Conservation (phyloP, 495 filamentous ascomycete species). For the Aspergillus olivimuriae region DNA sequence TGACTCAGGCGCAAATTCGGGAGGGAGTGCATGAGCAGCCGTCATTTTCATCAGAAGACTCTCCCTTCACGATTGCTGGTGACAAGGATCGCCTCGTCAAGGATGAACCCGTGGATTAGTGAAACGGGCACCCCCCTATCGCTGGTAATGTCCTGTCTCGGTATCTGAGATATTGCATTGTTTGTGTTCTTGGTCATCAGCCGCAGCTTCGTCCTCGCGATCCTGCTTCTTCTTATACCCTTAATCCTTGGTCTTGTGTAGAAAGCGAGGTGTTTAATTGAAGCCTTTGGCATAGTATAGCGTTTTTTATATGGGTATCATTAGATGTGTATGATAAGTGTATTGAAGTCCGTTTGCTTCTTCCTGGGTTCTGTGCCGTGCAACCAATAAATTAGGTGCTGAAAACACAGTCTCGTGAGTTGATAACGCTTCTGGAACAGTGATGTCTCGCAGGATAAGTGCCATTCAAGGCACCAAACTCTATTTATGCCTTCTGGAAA, state of each 20-base stretch:
- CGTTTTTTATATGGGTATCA: no score
- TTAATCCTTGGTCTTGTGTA: neutral
- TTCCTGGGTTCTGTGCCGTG: no score
- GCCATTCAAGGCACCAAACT: no score
- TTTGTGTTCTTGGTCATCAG: neutral
- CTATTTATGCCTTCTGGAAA: no score
- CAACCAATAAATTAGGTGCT: no score
- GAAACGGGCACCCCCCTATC: constrained; percentile 12
- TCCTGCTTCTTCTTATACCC: neutral
- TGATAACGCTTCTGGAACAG: no score
- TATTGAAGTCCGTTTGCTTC: no score
- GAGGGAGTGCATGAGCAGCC: constrained; percentile 33
- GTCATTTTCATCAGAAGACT: constrained; percentile 37
- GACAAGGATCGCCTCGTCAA: constrained; percentile 21
- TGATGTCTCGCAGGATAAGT: no score
- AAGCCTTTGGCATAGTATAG: no score
- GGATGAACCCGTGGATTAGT: constrained; percentile 20
- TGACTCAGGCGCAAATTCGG: constrained; percentile 39
- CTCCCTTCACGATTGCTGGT: constrained; percentile 12
- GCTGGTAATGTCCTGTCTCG: neutral
- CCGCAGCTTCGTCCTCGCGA: neutral
- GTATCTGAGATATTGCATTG: neutral
- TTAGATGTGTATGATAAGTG: no score
- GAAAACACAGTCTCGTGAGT: no score
- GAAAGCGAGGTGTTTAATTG: no score